Evolutionary conservation across 2,329 filamentous ascomycete genomes (phyloP), one percentile per base, ranked within the genome.

Genomic region (Aureobasidium leucospermi): DNA sequence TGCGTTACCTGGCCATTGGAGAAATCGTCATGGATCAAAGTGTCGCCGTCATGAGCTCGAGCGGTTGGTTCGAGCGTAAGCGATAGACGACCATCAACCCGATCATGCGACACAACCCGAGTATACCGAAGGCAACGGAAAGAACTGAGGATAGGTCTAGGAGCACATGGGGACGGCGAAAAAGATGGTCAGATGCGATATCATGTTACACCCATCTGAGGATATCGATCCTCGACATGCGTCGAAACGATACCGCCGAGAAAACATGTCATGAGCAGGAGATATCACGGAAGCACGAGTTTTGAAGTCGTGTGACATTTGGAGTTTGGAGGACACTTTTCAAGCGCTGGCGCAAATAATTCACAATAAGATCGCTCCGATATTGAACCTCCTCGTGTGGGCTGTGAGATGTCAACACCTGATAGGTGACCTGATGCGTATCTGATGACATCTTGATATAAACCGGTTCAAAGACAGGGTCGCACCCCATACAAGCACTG

Each of bases 11-110:
- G 45, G 90, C 90, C 63, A 87, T 96, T 16, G 94, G 94, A 67
- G 94, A 99, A 79, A 96, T 91, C 85, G 89, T 96, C 65, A 96
- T 99, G 91, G 94, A 99, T 75, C 89, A 95, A 78, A 95, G 91
- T 32, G 90, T 97, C 34, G 92, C 92, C 42, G 84, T 97, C 60
- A 89, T 96, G 72, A 88, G 90, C 43, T 87, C 88, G 51, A 95
- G 89, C 71, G 83, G 87, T 62, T 99, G 86, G 76, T 99, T 99
- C 73, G 92, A 96, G 78, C 84, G 94, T 70, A 92, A 85, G 74
- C 84, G 92, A 78, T 95, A 51, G 46, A 23, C 23, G 23, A 23
- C 23, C 23, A 23, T 23, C 23, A 23, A 23, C 23, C 23, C 23
- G 3, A 3, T 23, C 23, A 23, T 23, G 23, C 2, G 23, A 23